Evolutionary conservation across 2,329 filamentous ascomycete species (phyloP), one percentile per base, ranked within the genome.

Genomic region (Ilyonectria robusta): DNA sequence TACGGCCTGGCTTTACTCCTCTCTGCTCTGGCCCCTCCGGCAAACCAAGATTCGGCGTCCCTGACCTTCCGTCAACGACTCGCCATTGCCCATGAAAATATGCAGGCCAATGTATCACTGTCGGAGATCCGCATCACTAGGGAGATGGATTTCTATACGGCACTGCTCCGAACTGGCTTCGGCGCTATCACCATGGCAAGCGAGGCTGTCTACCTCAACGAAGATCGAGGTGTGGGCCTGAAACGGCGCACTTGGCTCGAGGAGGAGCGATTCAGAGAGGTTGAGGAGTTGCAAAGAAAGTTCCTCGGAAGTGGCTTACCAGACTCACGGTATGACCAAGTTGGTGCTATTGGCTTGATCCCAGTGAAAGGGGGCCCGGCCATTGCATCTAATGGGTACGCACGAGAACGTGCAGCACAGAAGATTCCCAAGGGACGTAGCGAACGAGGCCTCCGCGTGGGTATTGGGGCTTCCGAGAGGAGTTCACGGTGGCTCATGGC

Each of bases 91-190:
- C 94, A 97, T 76, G 89, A 89, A 55, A 98, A 98, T 72, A 92
- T 98, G 86, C 95, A 98, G 80, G 95, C 95, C 2, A 96, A 96
- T 66, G 89, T 95, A 3, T 94, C 96, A 13, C 86, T 98, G 23
- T 92, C 93, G 1, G 91, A 92, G 44, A 89, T 98, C 42, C 89
- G 91, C 13, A 89, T 98, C 61, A 93, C 91, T 48, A 91, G 93
- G 84, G 91, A 94, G 62, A 97, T 98, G 85, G 96, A 99, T 78
- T 98, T 98, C 77, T 99, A 98, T 78, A 97, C 94, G 0, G 93
- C 94, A 0, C 84, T 98, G 5, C 86, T 98, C 3, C 91, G 95
- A 66, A 89, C 94, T 40, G 96, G 96, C 0, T 98, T 98, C 77
- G 91, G 91, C 11, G 91, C 95, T 13, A 89, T 98, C 67, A 97